These are phyloP conservation scores for Fraxinus paxiana DNA, from an alignment of 305 asterid species.

Conservation along the genomic window DNA sequence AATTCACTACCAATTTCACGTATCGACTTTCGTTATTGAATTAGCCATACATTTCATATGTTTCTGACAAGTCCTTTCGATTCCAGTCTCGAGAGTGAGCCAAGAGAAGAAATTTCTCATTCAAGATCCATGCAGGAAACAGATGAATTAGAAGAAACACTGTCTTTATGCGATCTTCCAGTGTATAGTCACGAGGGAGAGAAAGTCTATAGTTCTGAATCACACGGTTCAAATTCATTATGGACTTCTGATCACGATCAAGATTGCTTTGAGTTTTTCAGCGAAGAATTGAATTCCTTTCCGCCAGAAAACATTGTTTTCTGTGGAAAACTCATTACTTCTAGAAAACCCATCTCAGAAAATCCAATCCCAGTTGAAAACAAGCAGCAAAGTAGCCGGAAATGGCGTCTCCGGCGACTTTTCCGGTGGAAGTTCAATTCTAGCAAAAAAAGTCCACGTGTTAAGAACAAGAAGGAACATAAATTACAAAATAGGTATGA, in stretches of 20 bases:
- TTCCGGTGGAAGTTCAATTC: constrained; percentile 21
- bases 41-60: neutral
- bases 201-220: constrained; percentile 24
- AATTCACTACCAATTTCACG: constrained; percentile 20
- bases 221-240: constrained; percentile 43
- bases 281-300: constrained; percentile 41
- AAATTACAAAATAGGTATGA: constrained; percentile 13
- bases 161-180: constrained; percentile 61
- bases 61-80: neutral
- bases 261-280: constrained; percentile 54
- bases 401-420: constrained; percentile 16
- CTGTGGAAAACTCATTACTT: constrained; percentile 58
- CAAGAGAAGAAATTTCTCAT: constrained; percentile 22
- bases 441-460: constrained; percentile 11
- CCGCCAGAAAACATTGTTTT: constrained; percentile 53
- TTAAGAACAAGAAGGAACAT: constrained; percentile 19
- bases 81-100: constrained; percentile 18
- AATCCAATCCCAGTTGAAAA: constrained; percentile 6
- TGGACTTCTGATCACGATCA: constrained; percentile 30
- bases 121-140: constrained; percentile 26
- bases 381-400: constrained; percentile 21
- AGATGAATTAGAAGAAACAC: constrained; percentile 47
- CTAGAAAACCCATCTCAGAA: constrained; percentile 22
- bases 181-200: constrained; percentile 36
- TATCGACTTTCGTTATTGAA: neutral